Evolutionary conservation across 1,284 basidiomycete species (phyloP).

Genomic region (Rhodotorula sp.): DNA sequence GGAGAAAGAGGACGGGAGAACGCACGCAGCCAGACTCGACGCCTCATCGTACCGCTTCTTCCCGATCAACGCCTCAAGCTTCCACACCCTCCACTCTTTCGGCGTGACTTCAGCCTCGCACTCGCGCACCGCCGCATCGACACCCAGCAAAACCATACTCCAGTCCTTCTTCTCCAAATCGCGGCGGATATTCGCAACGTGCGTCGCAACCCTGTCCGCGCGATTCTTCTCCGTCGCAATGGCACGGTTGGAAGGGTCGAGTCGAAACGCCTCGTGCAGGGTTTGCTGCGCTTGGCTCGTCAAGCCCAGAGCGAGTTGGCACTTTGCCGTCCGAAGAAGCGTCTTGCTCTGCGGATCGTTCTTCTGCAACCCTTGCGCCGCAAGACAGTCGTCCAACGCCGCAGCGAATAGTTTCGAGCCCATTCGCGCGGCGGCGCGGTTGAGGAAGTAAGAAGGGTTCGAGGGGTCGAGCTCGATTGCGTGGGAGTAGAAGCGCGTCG

Average conservation of each 20-base stretch:
- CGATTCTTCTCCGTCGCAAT: slow-evolving; percentile 63
- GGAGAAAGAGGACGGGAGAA: slow-evolving; percentile 40
- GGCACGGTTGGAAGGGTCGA: slow-evolving; percentile 61
- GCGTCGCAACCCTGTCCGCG: slow-evolving; percentile 63
- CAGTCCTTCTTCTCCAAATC: slow-evolving; percentile 58
- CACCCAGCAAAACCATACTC: slow-evolving; percentile 43
- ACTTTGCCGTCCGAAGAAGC: slow-evolving; percentile 70
- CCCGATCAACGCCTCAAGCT: slow-evolving; percentile 69
- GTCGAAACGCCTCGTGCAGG: slow-evolving; percentile 45
- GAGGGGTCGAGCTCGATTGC: slow-evolving; percentile 68
- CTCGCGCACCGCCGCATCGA: slow-evolving; percentile 60
- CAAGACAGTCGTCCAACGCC: slow-evolving; percentile 75
- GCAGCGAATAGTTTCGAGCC: slow-evolving; percentile 68
- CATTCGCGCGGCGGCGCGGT: slow-evolving; percentile 83
- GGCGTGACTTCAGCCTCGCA: slow-evolving; percentile 59
- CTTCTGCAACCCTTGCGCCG: slow-evolving; percentile 63
- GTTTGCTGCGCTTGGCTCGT: slow-evolving; percentile 57
- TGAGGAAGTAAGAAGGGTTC: slow-evolving; percentile 74
- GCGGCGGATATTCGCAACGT: slow-evolving; percentile 64
- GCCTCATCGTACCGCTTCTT: slow-evolving; percentile 68
- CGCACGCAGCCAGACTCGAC: slow-evolving; percentile 67
- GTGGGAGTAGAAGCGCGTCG: slow-evolving; percentile 70
- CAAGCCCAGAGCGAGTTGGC: slow-evolving; percentile 71
- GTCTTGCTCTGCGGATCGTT: slow-evolving; percentile 59
- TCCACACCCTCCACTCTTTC: slow-evolving; percentile 72